Conservation (phyloP, 495 filamentous ascomycete species). For the Annulohypoxylon bovei region DNA sequence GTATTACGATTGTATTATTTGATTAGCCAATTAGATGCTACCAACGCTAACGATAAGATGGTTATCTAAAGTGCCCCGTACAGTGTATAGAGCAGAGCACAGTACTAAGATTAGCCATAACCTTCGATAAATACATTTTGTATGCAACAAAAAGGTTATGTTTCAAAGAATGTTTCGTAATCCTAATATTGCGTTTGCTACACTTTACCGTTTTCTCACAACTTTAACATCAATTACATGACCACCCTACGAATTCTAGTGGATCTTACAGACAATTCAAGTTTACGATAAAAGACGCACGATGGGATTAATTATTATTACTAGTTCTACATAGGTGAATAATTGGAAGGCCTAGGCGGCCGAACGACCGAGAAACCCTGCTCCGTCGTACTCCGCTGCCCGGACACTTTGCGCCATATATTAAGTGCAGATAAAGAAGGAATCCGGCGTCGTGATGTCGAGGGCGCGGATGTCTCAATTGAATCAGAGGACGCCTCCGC, state of each 20-base stretch:
- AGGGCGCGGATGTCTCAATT: neutral
- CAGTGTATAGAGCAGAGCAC: no score
- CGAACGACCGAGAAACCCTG: neutral
- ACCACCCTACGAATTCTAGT: no score
- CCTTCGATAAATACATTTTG: no score
- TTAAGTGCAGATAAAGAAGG: neutral
- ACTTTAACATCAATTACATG: no score
- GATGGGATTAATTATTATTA: neutral
- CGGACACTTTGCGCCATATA: neutral
- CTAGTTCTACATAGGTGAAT: neutral
- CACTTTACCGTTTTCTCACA: neutral
- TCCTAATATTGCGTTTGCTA: no score
- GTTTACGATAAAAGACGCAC: neutral
- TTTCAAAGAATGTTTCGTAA: no score
- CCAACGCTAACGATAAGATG: neutral
- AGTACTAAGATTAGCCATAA: no score
- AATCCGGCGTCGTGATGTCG: neutral
- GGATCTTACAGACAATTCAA: neutral
- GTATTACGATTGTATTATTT: neutral
- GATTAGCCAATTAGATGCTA: neutral
- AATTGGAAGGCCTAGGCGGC: neutral
- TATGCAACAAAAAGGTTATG: no score
- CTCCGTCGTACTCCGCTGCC: neutral
- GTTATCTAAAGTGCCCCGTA: no score
- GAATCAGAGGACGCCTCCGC: neutral